Evolutionary conservation across 2,329 filamentous ascomycete genomes (phyloP), one percentile per base, ranked within the genome.

Genomic region (Magnaporthales sp.): DNA sequence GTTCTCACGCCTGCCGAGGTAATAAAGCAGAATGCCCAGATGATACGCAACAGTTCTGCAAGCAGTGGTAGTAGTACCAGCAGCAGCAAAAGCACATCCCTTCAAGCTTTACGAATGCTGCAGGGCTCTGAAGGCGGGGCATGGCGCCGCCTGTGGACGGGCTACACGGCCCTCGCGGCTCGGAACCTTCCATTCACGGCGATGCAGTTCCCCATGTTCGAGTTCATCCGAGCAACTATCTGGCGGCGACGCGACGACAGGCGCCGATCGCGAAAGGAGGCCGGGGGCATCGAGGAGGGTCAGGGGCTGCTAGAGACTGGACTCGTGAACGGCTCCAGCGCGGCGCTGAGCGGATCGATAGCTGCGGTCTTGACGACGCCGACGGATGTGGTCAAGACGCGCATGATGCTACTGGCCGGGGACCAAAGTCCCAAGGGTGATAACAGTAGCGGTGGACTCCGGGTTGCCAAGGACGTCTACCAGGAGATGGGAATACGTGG

Each of bases 11-110:
- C 93, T 0, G 92, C 92, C 15, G 93, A 97, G 75, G 91, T 96
- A 8, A 86, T 97, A 69, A 97, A 97, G 79, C 93, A 96, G 75
- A 97, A 97, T 76, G 92, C 93, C 0, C 93, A 97, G 76, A 93
- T 97, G 84, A 81, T 95, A 0, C 80, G 73, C 32, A 63, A 31
- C 62, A 15, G 7, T n/a, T 22, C 22, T 22, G 46, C 29, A 5
- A 26, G 6, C 6, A 31, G 51, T 13, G 54, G 64, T 10, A 26
- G 70, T 68, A 19, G 65, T 38, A 32, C 63, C 9, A 63, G 66
- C 27, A 80, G 78, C 4, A 66, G 67, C 22, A 66, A 68, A 66
- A 75, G 73, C n/a, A 82, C 81, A 0, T 85, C 83, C 0, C 71
- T 84, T n/a, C 76, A 78, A 67, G 81, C 82, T 0, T 75, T 86